Evolutionary conservation across 2,329 filamentous ascomycete species (phyloP).

Genomic region (Magnaporthiopsis rhizophila): DNA sequence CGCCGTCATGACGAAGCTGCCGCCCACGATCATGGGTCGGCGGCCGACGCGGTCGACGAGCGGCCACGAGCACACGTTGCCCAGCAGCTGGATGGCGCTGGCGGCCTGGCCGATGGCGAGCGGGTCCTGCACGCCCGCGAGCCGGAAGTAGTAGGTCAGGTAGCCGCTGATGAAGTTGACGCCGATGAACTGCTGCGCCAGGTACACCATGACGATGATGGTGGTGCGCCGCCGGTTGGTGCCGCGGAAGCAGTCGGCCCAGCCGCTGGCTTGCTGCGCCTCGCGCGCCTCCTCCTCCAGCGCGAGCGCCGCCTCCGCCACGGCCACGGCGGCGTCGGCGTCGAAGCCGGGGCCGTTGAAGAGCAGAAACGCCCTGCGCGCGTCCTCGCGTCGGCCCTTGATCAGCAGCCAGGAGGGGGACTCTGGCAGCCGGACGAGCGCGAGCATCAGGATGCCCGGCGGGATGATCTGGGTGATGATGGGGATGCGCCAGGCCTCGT

Average conservation of each 20-base stretch:
- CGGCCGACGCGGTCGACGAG: slow-evolving; percentile 22
- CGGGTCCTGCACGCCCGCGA: slow-evolving; percentile 21
- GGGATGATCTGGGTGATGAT: slow-evolving; percentile 22
- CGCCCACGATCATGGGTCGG: slow-evolving; percentile 21
- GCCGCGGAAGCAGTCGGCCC: slow-evolving; percentile 8
- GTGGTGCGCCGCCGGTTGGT: slow-evolving; percentile 8
- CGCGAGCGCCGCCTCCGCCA: neutral
- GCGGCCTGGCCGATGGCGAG: slow-evolving; percentile 21
- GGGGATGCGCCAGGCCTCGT: slow-evolving; percentile 22
- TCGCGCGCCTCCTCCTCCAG: neutral
- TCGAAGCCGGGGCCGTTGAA: neutral
- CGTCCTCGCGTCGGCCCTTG: slow-evolving; percentile 35
- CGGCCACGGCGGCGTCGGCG: neutral
- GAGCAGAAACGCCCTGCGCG: slow-evolving; percentile 14
- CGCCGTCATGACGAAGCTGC: slow-evolving; percentile 19
- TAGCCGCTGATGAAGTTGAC: slow-evolving; percentile 23
- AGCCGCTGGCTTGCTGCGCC: neutral
- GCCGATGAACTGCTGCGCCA: slow-evolving; percentile 22
- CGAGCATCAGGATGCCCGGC: slow-evolving; percentile 16
- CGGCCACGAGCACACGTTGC: slow-evolving; percentile 23
- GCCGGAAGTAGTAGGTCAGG: slow-evolving; percentile 21
- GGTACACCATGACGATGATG: slow-evolving; percentile 22
- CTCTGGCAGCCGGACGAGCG: slow-evolving; percentile 20
- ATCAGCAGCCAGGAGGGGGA: slow-evolving; percentile 43
- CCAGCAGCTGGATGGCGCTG: slow-evolving; percentile 21